These are phyloP conservation scores for Centrapalus pauciflorus DNA, from an alignment of 129 eudicot genomes.

Conservation along the genomic window DNA sequence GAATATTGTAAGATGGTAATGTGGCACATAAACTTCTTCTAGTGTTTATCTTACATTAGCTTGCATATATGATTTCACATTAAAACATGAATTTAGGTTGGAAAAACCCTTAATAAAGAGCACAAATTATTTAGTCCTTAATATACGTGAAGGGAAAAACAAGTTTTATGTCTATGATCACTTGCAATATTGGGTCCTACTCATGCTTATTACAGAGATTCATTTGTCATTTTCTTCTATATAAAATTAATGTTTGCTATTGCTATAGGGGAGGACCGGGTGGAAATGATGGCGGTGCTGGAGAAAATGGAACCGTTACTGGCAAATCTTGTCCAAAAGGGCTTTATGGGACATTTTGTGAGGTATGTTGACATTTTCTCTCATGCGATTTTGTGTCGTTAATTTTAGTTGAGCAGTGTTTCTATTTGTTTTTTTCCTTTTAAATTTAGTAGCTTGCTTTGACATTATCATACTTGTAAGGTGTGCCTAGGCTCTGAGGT, in stretches of 20 bases:
- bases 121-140: neutral
- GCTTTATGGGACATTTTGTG: conserved; percentile 77
- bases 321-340: conserved; percentile 82
- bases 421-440: neutral
- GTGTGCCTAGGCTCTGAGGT: too few relatives aligned
- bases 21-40: neutral
- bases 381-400: neutral
- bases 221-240: conserved; percentile 2
- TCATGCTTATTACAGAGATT: neutral
- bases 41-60: neutral
- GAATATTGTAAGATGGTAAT: neutral
- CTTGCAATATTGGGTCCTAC: neutral
- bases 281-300: conserved; percentile 43
- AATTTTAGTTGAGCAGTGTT: neutral
- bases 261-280: conserved; percentile 67
- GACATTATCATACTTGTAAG: too few relatives aligned
- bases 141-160: neutral
- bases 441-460: neutral
- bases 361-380: conserved; percentile 36
- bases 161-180: neutral
- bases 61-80: neutral
- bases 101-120: neutral
- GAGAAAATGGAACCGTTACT: conserved; percentile 72
- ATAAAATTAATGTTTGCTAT: conserved; percentile 9
- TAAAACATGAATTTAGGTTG: neutral